phyloP scores from a whole-genome alignment of 345 rosid species.

The Acer saccharum region DNA sequence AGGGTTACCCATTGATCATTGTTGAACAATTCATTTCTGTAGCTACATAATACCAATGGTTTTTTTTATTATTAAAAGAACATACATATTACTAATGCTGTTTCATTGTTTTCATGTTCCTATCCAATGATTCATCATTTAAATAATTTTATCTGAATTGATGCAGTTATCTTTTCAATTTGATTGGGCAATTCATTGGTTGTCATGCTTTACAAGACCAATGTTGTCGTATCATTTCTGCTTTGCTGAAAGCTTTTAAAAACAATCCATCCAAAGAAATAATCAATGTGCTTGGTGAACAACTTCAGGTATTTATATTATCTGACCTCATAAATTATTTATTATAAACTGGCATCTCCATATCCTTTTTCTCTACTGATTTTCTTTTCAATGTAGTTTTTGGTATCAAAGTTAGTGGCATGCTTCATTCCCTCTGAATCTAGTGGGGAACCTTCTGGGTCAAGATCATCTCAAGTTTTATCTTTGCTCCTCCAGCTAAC shows the following conservation, averaged over 20 bases:
- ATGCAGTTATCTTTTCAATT: conserved; percentile 84
- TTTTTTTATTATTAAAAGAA: not conserved
- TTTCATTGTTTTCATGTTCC: not conserved
- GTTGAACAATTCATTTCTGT: conserved; percentile 4
- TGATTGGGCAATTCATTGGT: conserved; percentile 79
- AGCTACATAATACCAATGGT: not conserved
- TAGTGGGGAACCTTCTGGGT: conserved; percentile 41
- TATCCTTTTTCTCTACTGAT: conserved; percentile 15
- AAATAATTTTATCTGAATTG: conserved; percentile 26
- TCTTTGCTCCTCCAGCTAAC: conserved; percentile 67
- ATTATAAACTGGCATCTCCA: not conserved
- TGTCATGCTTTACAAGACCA: conserved; percentile 76
- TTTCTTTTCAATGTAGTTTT: conserved; percentile 53
- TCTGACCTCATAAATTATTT: not conserved
- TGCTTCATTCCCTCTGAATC: conserved; percentile 63
- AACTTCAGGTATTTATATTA: conserved; percentile 68
- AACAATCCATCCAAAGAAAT: conserved; percentile 62
- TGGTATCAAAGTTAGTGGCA: conserved; percentile 90
- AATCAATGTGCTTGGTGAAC: conserved; percentile 78
- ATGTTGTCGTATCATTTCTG: conserved; percentile 72
- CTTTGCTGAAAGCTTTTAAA: conserved; percentile 57
- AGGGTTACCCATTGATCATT: not conserved
- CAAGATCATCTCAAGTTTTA: conserved; percentile 55
- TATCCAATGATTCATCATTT: not conserved
- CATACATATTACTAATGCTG: not conserved